A percentile compares a stretch with the other conserved stretches of the same genome.
phyloP scores from a whole-genome alignment of 2,329 filamentous ascomycete genomes.

The Diaporthe sp. region DNA sequence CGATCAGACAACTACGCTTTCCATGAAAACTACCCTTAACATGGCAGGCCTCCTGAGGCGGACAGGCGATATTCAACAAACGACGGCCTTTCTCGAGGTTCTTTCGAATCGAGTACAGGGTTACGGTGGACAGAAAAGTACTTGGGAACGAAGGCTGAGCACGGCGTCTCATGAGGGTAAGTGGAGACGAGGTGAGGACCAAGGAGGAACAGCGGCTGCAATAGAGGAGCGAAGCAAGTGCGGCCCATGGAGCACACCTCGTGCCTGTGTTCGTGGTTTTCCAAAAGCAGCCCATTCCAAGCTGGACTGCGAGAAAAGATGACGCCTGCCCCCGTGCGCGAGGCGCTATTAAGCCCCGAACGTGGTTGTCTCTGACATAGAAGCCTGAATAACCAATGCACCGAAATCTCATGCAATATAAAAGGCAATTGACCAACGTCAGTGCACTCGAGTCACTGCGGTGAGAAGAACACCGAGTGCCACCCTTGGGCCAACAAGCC shows the following conservation, averaged over 20 bases:
- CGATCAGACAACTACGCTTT: background rate
- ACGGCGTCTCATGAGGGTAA: too few species aligned
- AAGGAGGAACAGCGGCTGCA: background rate
- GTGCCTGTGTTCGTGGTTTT: too few species aligned
- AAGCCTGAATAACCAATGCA: too few species aligned
- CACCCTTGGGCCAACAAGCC: background rate
- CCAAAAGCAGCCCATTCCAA: background rate
- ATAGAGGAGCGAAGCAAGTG: background rate
- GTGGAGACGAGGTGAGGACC: background rate
- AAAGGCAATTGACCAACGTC: background rate
- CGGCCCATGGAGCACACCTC: too few species aligned
- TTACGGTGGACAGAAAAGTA: background rate
- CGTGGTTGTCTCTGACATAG: too few species aligned
- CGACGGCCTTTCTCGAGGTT: background rate
- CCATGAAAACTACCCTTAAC: background rate
- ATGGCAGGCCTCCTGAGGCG: too few species aligned
- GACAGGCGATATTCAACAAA: background rate
- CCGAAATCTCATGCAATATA: too few species aligned
- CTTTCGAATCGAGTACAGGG: too few species aligned
- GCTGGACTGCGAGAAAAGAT: background rate
- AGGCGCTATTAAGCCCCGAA: background rate
- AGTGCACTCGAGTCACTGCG: background rate
- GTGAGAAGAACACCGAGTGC: background rate
- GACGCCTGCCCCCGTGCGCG: too few species aligned
- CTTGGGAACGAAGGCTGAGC: background rate